These are phyloP conservation scores for Rutstroemia sp. DNA, from an alignment of 2,329 filamentous ascomycete genomes.

Conservation along the genomic window DNA sequence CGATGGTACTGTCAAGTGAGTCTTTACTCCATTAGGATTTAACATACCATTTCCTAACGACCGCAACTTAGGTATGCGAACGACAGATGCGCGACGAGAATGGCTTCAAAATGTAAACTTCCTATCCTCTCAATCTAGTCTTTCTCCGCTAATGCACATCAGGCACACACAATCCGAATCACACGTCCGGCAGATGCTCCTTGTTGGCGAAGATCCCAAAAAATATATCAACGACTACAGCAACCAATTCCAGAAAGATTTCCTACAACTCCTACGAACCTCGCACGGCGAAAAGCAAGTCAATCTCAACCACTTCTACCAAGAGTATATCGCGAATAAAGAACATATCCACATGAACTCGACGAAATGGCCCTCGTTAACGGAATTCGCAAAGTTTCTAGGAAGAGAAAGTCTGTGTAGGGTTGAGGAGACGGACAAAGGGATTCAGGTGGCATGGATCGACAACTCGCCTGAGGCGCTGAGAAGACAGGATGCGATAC, in stretches of 20 bases:
- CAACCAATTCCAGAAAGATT: slow-evolving; percentile 74
- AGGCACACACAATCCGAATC: slow-evolving; percentile 76
- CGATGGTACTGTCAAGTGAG: slow-evolving; percentile 78
- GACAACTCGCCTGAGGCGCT: slow-evolving; percentile 86
- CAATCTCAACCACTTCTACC: slow-evolving; percentile 88
- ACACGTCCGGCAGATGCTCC: slow-evolving; percentile 82
- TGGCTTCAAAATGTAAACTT: slow-evolving; percentile 63
- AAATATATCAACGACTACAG: slow-evolving; percentile 78
- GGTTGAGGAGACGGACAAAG: slow-evolving; percentile 86
- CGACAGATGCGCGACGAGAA: slow-evolving; percentile 77
- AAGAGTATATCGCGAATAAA: slow-evolving; percentile 83
- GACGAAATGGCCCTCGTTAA: slow-evolving; percentile 80
- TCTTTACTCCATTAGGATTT: not conserved
- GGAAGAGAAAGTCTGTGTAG: slow-evolving; percentile 81
- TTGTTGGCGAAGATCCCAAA: slow-evolving; percentile 80
- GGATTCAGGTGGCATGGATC: slow-evolving; percentile 80
- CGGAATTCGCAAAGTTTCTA: slow-evolving; percentile 82
- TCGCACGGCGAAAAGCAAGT: slow-evolving; percentile 87
- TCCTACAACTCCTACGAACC: slow-evolving; percentile 68
- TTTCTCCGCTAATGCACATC: too few species aligned
- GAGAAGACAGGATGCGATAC: slow-evolving; percentile 69
- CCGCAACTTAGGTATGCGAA: slow-evolving; percentile 57
- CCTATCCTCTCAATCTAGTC: too few species aligned
- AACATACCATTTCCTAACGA: slow-evolving; percentile 7
- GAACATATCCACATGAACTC: slow-evolving; percentile 91